Base-by-base conservation (phyloP, 371 early-diverging fungal species). In the Mucor sp. region DNA sequence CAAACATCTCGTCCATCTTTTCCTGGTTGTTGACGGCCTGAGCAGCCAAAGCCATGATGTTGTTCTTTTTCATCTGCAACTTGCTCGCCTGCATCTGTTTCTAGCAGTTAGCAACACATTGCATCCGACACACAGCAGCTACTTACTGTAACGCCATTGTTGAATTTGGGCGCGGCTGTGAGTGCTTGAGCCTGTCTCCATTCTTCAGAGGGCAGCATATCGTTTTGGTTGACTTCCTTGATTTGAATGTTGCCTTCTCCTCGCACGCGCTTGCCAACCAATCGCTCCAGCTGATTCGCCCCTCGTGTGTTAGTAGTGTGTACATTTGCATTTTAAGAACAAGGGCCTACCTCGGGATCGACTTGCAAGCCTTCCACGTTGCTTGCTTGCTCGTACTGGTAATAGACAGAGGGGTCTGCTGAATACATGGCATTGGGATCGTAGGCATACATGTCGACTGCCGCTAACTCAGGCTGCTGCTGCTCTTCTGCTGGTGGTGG, bases 31-130 rank as follows among this genome's bases (percentile, higher is more conserved):
- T 85, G 55, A 89, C 83, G 19, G 94, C 91, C 68, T 91, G 91
- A 33, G 87, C 85, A 15, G 91, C 92, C 56, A 94, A 70, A 19
- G 89, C 90, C 89, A 92, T 88, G 68, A 93, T 87, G 60, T 94
- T 94, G 79, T 93, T 90, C 66, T 87, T 91, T 43, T 86, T 87
- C 71, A 88, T 88, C 74, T 91, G 90, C 41, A 73, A 37, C 68
- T 78, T 76, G 74, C 73, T 75, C 57, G 85, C 85, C 71, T 69
- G 37, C 50, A 77, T 67, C 77, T 72, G 66, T n/a, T 44, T 44
- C 19, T n/a, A 3, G n/a, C 19, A 19, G 23, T 50, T 50, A 50
- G 25, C 25, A 7, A 50, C 50, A 11, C 23, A 15, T 37, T 14
- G 7, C 1, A 30, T 56, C 35, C 4, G 33, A 33, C 1, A 35